These are phyloP conservation scores for Scheffersomyces stipitis DNA, from an alignment of 805 yeast genomes.

Conservation along the genomic window DNA sequence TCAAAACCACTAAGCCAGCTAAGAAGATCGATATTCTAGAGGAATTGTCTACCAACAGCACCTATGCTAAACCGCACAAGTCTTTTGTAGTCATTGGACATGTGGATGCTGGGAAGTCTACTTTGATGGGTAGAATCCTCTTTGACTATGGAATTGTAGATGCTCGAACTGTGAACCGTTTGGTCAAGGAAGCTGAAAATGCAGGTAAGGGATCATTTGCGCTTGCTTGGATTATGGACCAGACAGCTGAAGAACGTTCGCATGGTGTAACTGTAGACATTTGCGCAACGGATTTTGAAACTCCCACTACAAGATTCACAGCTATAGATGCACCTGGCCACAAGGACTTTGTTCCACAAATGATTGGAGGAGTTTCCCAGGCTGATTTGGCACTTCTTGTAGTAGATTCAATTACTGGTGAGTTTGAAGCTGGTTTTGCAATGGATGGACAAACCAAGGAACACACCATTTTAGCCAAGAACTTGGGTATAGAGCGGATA, in stretches of 20 bases:
- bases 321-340: slow-evolving; percentile 88
- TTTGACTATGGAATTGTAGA: slow-evolving; percentile 69
- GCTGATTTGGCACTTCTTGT: slow-evolving; percentile 76
- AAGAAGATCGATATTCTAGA: slow-evolving; percentile 42
- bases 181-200: slow-evolving; percentile 62
- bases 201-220: slow-evolving; percentile 79
- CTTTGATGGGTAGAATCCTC: slow-evolving; percentile 71
- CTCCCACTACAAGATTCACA: slow-evolving; percentile 53
- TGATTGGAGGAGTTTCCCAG: slow-evolving; percentile 80
- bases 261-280: slow-evolving; percentile 82
- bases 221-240: slow-evolving; percentile 84
- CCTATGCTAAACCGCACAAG: slow-evolving; percentile 50
- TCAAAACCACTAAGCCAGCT: slow-evolving; percentile 40
- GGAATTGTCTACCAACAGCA: slow-evolving; percentile 33
- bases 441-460: slow-evolving; percentile 77
- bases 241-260: slow-evolving; percentile 69
- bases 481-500: slow-evolving; percentile 61
- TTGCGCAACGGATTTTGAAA: slow-evolving; percentile 66
- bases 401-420: slow-evolving; percentile 63
- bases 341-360: slow-evolving; percentile 77
- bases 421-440: slow-evolving; percentile 68
- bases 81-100: slow-evolving; percentile 85
- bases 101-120: slow-evolving; percentile 84
- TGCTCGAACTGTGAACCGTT: slow-evolving; percentile 59
- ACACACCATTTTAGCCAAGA: slow-evolving; percentile 67